Base-by-base conservation (phyloP, 139 green algal species). In the Ostreobium quekettii region DNA sequence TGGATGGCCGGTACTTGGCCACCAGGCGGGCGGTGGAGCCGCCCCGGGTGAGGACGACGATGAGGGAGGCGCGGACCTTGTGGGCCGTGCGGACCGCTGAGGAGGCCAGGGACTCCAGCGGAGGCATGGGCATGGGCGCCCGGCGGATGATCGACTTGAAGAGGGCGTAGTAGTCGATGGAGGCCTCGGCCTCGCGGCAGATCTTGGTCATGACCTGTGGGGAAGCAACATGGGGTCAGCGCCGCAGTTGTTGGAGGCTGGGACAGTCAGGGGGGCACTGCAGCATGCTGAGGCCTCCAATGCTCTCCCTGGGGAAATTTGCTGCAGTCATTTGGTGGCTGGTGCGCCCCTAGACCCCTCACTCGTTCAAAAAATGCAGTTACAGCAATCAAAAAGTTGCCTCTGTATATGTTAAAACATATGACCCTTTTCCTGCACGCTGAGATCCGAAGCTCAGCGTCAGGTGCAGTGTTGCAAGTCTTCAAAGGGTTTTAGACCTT, bases 81-180 rank as follows among this genome's bases (percentile, higher is more conserved):
- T 96, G 90, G 11, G 93, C 91, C 2, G 92, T 96, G 63, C 91
- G 77, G 33, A 99, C 93, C 26, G 93, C 93, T 0, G 89, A 96
- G 22, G 87, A 96, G 2, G 93, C 92, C 29, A 99, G 81, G 5
- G 86, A 94, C 82, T 99, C 93, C 24, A 98, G 76, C 3, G 92
- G 88, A 37, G 74, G 83, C 91, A 99, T 98, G 64, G 92, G 92
- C 63, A 95, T 74, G 29, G 87, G 79, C 0, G 85, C 80, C 48
- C 92, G 80, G 74, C 49, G 7, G 15, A 80, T 71, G 65, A 80
- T 82, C 67, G 73, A 76, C 78, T 95, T 96, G 83, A 96, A 96
- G 70, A 96, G 85, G 47, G 87, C 82, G 71, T 95, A 91, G 85
- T 96, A 96, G 78, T 96, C 87, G 56, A 97, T 85, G 37, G 83